phyloP scores from a whole-genome alignment of 2,329 filamentous ascomycete species.

The Leptographium procerum region DNA sequence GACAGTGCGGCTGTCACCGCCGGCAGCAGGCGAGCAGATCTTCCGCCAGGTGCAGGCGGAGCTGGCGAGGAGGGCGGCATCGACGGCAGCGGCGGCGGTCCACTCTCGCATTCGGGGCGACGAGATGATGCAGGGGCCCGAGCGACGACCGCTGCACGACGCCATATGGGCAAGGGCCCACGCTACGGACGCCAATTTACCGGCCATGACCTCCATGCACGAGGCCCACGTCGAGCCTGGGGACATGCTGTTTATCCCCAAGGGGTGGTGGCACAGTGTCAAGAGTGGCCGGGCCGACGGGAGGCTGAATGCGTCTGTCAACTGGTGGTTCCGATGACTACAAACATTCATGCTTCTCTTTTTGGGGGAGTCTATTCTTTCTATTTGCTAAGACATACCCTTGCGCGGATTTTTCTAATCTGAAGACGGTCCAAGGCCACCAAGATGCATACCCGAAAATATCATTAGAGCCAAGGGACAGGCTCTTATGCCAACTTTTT shows the following conservation, averaged over 20 bases:
- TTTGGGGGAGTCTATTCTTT: neutral
- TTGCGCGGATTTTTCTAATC: neutral
- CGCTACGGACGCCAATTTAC: neutral
- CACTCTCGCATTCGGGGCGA: constrained; percentile 51
- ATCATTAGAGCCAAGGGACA: constrained; percentile 1
- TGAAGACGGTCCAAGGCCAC: neutral
- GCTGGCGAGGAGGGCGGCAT: constrained; percentile 18
- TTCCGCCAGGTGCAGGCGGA: constrained; percentile 42
- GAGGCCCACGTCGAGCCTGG: constrained; percentile 51
- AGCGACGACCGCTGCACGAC: constrained; percentile 53
- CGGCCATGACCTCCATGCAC: constrained; percentile 17
- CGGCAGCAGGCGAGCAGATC: constrained; percentile 48
- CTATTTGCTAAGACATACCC: neutral
- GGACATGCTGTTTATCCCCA: constrained; percentile 68
- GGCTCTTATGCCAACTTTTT: neutral
- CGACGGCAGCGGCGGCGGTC: constrained; percentile 18
- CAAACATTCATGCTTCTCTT: too few species aligned
- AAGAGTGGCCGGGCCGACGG: constrained; percentile 42
- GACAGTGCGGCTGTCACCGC: constrained; percentile 57
- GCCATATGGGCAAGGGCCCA: constrained; percentile 51
- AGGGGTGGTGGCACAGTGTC: constrained; percentile 81
- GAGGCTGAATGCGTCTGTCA: constrained; percentile 36
- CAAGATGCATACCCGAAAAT: neutral
- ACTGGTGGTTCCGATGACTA: constrained; percentile 71
- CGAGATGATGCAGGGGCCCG: constrained; percentile 83